Conservation (phyloP, 768 basidiomycete species). For the Tulasnella sp. region DNA sequence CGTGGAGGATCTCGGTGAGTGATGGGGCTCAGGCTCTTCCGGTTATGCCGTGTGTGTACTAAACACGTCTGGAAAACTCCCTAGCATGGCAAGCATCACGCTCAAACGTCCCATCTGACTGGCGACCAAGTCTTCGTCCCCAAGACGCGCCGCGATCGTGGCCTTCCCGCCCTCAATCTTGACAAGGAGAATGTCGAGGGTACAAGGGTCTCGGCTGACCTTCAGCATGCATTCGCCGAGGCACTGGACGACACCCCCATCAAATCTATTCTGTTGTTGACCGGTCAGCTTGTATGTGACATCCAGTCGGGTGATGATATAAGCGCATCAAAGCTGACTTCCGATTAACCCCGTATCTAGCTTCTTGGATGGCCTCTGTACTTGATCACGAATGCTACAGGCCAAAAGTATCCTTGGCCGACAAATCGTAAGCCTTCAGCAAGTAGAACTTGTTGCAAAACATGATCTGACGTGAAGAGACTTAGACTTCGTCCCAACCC, state of each 20-base stretch:
- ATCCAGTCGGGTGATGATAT: too few relatives aligned
- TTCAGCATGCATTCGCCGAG: slow-evolving; percentile 66
- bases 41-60: too few relatives aligned
- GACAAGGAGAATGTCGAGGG: slow-evolving; percentile 55
- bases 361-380: slow-evolving; percentile 81
- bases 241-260: slow-evolving; percentile 88
- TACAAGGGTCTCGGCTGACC: slow-evolving; percentile 50
- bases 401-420: slow-evolving; percentile 71
- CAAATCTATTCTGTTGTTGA: slow-evolving; percentile 42
- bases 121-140: slow-evolving; percentile 97
- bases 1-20: slow-evolving; percentile 71
- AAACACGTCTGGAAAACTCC: not conserved
- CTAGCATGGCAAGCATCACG: slow-evolving; percentile 85
- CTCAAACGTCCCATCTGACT: slow-evolving; percentile 84
- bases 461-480: not conserved
- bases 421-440: slow-evolving; percentile 56
- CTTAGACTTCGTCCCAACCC: slow-evolving; percentile 61
- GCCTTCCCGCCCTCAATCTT: slow-evolving; percentile 54
- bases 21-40: not conserved
- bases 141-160: slow-evolving; percentile 62
- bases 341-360: too few relatives aligned
- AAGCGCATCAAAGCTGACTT: too few relatives aligned
- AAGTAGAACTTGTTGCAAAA: not conserved
- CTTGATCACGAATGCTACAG: slow-evolving; percentile 69
- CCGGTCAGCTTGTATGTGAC: slow-evolving; percentile 46